Base-by-base conservation (phyloP, 805 yeast genomes). In the Hanseniaspora opuntiae region DNA sequence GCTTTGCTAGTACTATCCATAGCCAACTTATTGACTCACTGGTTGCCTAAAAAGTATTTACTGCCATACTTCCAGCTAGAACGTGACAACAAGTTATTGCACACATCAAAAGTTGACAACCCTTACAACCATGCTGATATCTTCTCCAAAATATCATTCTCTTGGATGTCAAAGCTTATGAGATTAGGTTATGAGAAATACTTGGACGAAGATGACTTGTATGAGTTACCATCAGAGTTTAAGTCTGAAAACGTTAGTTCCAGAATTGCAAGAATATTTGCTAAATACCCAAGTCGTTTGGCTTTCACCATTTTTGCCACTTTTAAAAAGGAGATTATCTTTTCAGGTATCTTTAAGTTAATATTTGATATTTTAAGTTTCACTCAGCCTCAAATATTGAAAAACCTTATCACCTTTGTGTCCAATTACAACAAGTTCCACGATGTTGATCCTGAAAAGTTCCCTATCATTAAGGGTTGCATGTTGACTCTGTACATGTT, bases 131-230 rank as follows among this genome's bases (percentile, higher is more conserved):
- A 64, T 19, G 75, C 76, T 2, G 81, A 89, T 63, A 69, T 88
- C 16, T 78, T 90, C 58, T 82, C 95, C 2, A 72, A 77, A 51
- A 70, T 90, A 50, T 82, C 95, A 0, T 90, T 93, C 65, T 70
- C 81, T 28, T 93, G 98, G 97, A 86, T 93, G 95, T 80, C 87
- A 20, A 79, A 76, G 1, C 70, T 93, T 61, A 86, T 93, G 82
- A 76, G 70, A 59, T 77, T 77, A 52, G 97, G 97, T 16, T 84
- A 82, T 61, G 69, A 73, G 41, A 78, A 77, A 56, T 69, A 60
- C 56, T 78, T 80, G 60, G 65, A 62, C 57, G 66, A 76, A 59
- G 66, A 70, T 2, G 97, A 90, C 66, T 75, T 90, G 56, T 96
- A 96, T 17, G 75, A 77, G 17, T 75, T 93, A 49, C 96, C 97